Conservation (phyloP, 1,139 yeast species). For the Candida frijolesensis region DNA sequence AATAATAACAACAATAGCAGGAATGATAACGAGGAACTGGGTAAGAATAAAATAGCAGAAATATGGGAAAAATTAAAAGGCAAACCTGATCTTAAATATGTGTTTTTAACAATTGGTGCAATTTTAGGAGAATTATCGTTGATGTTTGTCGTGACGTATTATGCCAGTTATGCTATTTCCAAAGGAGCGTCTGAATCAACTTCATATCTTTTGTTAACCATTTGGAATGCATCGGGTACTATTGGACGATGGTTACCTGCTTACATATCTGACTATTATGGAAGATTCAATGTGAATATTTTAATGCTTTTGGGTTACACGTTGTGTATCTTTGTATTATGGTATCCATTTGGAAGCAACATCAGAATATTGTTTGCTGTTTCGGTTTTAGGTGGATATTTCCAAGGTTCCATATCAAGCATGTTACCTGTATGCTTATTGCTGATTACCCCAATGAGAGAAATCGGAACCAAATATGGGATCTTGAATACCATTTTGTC, state of each 20-base stretch:
- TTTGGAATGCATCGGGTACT: constrained; percentile 43
- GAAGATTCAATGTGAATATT: constrained; percentile 43
- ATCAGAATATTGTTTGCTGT: constrained; percentile 35
- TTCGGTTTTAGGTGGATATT: constrained; percentile 38
- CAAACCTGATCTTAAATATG: constrained; percentile 21
- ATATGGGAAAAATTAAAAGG: constrained; percentile 1
- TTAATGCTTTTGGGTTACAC: constrained; percentile 34
- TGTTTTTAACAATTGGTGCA: constrained; percentile 34
- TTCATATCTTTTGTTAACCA: constrained; percentile 38
- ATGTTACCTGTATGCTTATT: constrained; percentile 45
- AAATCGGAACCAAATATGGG: constrained; percentile 45
- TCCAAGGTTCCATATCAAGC: constrained; percentile 31
- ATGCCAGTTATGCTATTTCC: constrained; percentile 45
- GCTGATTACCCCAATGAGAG: constrained; percentile 37
- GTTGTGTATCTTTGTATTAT: constrained; percentile 34
- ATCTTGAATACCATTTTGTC: constrained; percentile 41
- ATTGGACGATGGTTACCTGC: constrained; percentile 44
- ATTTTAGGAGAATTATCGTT: constrained; percentile 62
- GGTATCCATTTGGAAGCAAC: constrained; percentile 43
- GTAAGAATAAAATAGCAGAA: neutral
- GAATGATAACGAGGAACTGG: constrained; percentile 2
- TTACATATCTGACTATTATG: constrained; percentile 35
- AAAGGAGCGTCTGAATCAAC: constrained; percentile 40
- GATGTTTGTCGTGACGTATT: constrained; percentile 48
- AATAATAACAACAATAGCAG: constrained; percentile 1